These are phyloP conservation scores for Ramalina intermedia DNA, from an alignment of 495 filamentous ascomycete genomes.

Conservation along the genomic window DNA sequence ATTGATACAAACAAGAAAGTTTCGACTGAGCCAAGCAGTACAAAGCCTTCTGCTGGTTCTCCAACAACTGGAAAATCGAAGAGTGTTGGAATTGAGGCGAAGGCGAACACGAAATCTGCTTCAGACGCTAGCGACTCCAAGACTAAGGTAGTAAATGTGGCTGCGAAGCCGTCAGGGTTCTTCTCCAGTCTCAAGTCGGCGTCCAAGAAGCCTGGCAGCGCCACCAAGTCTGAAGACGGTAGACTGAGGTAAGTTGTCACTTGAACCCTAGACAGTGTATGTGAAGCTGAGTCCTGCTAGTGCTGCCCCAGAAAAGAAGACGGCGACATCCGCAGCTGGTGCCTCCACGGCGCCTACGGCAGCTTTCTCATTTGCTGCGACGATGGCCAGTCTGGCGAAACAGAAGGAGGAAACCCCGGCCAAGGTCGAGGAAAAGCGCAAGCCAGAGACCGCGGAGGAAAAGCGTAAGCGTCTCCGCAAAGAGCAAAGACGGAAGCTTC, in stretches of 20 bases:
- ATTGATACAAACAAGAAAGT: conserved; percentile 19
- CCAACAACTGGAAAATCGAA: neutral
- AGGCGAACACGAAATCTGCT: conserved; percentile 12
- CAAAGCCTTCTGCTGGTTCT: conserved; percentile 6
- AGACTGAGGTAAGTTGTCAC: conserved; percentile 9
- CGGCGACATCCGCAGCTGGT: conserved; percentile 17
- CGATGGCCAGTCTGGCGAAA: conserved; percentile 53
- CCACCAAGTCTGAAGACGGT: conserved; percentile 18
- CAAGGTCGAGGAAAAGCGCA: conserved; percentile 35
- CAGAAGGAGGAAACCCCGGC: conserved; percentile 42
- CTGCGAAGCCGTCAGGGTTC: conserved; percentile 42
- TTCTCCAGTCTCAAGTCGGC: conserved; percentile 45
- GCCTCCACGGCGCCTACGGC: conserved; percentile 22
- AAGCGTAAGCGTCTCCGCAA: conserved; percentile 60
- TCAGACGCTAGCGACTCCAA: conserved; percentile 22
- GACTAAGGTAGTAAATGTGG: conserved; percentile 33
- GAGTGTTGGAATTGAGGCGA: conserved; percentile 15
- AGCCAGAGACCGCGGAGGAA: conserved; percentile 65
- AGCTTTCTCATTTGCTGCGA: conserved; percentile 38
- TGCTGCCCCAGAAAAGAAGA: conserved; percentile 25
- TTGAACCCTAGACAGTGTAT: neutral
- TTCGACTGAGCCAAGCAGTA: neutral
- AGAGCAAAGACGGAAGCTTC: conserved; percentile 57
- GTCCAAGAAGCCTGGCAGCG: conserved; percentile 45
- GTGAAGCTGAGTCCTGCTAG: conserved; percentile 12